Percentiles rank a stretch among this genome's conserved stretches.
phyloP scores from a whole-genome alignment of 805 yeast species.

The Sugiyamaella smithiae region DNA sequence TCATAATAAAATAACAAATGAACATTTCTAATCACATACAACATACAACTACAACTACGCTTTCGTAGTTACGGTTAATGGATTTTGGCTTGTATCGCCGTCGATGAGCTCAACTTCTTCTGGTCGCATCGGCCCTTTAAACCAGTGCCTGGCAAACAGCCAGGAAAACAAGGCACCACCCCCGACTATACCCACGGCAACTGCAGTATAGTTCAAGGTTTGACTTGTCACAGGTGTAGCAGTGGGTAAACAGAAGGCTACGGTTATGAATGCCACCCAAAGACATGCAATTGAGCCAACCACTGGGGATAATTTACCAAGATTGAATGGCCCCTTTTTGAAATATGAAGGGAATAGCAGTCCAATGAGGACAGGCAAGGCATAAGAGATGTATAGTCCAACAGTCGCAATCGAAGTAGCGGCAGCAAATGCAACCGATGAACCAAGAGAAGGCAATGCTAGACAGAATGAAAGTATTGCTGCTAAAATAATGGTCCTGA shows the following conservation, averaged over 20 bases:
- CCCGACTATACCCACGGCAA: constrained; percentile 63
- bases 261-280: constrained; percentile 54
- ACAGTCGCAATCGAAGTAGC: constrained; percentile 62
- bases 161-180: constrained; percentile 51
- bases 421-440: constrained; percentile 63
- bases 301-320: constrained; percentile 50
- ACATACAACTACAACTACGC: too few species aligned
- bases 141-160: constrained; percentile 49
- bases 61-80: too few species aligned
- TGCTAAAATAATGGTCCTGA: constrained; percentile 58
- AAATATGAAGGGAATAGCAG: constrained; percentile 50
- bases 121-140: constrained; percentile 49
- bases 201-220: constrained; percentile 68
- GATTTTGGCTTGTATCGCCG: too few species aligned
- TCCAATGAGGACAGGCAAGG: constrained; percentile 54
- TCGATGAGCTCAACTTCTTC: constrained; percentile 15
- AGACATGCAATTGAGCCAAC: constrained; percentile 47
- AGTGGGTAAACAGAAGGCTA: constrained; percentile 60
- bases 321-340: constrained; percentile 62
- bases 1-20: too few species aligned
- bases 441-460: constrained; percentile 59
- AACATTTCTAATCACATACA: too few species aligned
- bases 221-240: constrained; percentile 33
- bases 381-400: constrained; percentile 63
- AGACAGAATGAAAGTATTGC: constrained; percentile 46